Evolutionary conservation across 108 stramenopile genomes (phyloP), one percentile per base, ranked within the genome.

Genomic region (Pseudonitzschia multistriata): DNA sequence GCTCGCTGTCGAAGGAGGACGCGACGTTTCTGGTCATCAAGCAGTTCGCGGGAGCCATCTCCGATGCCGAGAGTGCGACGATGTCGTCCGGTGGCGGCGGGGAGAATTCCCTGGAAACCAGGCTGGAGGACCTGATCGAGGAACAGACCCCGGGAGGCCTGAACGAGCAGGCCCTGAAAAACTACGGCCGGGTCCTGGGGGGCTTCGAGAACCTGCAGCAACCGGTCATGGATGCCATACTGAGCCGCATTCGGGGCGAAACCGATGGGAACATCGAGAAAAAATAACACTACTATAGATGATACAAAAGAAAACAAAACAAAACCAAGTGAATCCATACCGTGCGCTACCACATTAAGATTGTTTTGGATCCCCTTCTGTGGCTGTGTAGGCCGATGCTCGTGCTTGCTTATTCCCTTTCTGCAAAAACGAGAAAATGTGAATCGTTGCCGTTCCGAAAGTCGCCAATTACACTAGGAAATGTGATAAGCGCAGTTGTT

Each of bases 141-240:
- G 92, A 94, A 67, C 92, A 93, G 67, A 94, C 92, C 21, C 88
- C 89, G 13, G 92, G 92, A 37, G 92, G 92, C 13, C 55, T 94
- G 36, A 94, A 94, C 64, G 89, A 91, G 73, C 88, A 91, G 72
- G 79, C 84, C 13, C 63, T 94, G 55, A 49, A 59, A 34, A 91
- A 94, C 74, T 67, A 83, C 31, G 71, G 84, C 13, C 25, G 61
- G n/a, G 34, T 59, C 4, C 71, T 86, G 33, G 88, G 87, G 21
- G 85, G 68, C 6, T 59, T 59, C 5, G 70, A 85, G 52, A 81
- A 82, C 0, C 66, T 65, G 17, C 89, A 86, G 55, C 70, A 79
- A 49, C 59, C 79, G 42, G 73, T 83, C 11, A 83, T 85, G 85
- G 87, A 91, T 68, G 85, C 85, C 0, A 73, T 88, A 27, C 64